Conservation (phyloP, 2,329 filamentous ascomycete species). For the Pestalotiopsis sp. region DNA sequence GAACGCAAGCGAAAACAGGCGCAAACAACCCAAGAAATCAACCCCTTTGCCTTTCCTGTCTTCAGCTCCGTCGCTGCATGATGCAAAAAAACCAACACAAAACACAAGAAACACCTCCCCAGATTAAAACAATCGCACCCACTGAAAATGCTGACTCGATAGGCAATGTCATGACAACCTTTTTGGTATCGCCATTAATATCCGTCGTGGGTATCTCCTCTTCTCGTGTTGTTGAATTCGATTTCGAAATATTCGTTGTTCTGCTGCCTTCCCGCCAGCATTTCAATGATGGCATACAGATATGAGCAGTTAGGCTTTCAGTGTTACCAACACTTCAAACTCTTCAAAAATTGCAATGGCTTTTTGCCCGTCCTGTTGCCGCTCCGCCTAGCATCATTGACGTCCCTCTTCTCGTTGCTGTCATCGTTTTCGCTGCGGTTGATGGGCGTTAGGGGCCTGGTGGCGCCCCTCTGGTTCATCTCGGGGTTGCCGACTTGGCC, state of each 20-base stretch:
- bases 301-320: not conserved
- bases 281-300: too few species aligned
- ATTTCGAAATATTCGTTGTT: not conserved
- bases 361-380: conserved; percentile 44
- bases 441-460: conserved; percentile 60
- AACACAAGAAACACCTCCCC: not conserved
- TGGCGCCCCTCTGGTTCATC: conserved; percentile 55
- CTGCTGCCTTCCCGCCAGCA: too few species aligned
- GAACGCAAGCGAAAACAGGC: not conserved
- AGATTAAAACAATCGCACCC: not conserved
- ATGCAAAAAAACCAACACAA: not conserved
- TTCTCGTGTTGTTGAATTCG: not conserved
- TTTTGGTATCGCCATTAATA: not conserved
- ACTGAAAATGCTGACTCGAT: not conserved
- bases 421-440: conserved; percentile 30
- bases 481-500: conserved; percentile 45
- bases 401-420: conserved; percentile 42
- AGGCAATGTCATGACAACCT: not conserved
- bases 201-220: not conserved
- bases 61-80: not conserved
- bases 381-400: conserved; percentile 34
- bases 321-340: conserved; percentile 57
- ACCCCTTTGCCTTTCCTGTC: not conserved
- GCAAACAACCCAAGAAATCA: not conserved
- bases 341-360: conserved; percentile 56